These are phyloP conservation scores for Thuidium tamariscinum DNA, from an alignment of 225 moss, liverwort and hornwort species.

Conservation along the genomic window DNA sequence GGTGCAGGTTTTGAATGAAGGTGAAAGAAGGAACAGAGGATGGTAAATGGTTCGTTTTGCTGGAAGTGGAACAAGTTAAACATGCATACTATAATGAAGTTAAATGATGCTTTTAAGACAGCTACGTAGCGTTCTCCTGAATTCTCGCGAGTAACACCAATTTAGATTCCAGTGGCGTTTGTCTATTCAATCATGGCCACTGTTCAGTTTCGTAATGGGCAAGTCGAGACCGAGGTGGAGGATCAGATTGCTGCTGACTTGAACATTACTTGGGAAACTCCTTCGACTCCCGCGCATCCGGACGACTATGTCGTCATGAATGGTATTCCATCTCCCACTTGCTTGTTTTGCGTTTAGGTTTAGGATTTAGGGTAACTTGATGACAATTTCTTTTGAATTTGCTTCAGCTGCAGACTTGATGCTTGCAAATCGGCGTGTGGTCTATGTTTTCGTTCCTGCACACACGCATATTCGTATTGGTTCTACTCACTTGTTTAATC, in stretches of 20 bases:
- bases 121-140: not conserved
- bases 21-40: not conserved
- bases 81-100: not conserved
- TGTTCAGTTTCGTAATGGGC: not conserved
- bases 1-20: not conserved
- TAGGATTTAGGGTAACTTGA: not conserved
- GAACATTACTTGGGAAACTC: conserved; percentile 40
- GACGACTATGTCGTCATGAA: conserved; percentile 27
- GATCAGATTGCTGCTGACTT: conserved; percentile 39
- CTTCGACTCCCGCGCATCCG: conserved; percentile 25
- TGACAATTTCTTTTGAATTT: not conserved
- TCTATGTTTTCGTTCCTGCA: not conserved
- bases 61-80: not conserved
- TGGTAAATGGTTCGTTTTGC: not conserved
- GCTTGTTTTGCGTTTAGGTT: not conserved
- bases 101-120: not conserved
- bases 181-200: conserved; percentile 5
- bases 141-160: not conserved
- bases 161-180: not conserved
- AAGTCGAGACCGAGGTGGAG: conserved; percentile 5
- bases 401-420: not conserved
- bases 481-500: not conserved
- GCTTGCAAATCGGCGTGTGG: not conserved
- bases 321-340: conserved; percentile 9
- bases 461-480: not conserved